A percentile compares a stretch with the other conserved stretches of the same genome.
Conservation (phyloP, 1,284 basidiomycete genomes). For the Boletus hoseneyae region DNA sequence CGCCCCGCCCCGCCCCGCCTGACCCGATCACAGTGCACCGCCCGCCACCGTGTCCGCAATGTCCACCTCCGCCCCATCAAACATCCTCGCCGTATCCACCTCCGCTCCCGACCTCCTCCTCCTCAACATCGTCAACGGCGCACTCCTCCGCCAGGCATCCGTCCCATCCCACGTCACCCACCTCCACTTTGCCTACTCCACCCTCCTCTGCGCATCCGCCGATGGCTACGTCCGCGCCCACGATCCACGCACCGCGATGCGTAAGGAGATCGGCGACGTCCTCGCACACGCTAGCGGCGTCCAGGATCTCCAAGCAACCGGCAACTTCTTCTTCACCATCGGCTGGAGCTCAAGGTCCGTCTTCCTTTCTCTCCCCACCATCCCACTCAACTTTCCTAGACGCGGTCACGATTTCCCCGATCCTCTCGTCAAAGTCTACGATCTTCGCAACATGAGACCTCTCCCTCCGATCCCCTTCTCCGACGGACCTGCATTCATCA, state of each 20-base stretch:
- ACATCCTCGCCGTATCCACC: conserved; percentile 63
- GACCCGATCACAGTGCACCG: conserved; percentile 13
- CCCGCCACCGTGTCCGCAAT: conserved; percentile 51
- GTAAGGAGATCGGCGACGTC: conserved; percentile 49
- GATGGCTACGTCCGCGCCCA: conserved; percentile 85
- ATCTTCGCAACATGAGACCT: conserved; percentile 79
- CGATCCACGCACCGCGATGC: conserved; percentile 71
- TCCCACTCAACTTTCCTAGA: conserved; percentile 39
- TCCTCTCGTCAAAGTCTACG: conserved; percentile 91
- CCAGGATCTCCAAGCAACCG: conserved; percentile 77
- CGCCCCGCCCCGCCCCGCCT: neutral
- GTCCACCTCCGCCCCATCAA: conserved; percentile 52
- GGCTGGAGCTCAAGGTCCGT: conserved; percentile 80
- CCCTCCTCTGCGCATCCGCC: conserved; percentile 72
- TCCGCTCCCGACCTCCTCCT: conserved; percentile 63
- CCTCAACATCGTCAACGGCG: conserved; percentile 75
- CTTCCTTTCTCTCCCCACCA: neutral
- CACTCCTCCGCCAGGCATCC: conserved; percentile 55
- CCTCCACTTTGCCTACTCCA: conserved; percentile 60
- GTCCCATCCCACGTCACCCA: conserved; percentile 60
- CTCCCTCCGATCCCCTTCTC: conserved; percentile 86
- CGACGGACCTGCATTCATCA: conserved; percentile 84
- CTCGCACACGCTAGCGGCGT: conserved; percentile 81
- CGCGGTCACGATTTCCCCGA: conserved; percentile 89
- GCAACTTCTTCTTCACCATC: conserved; percentile 80